Conservation (phyloP, 2,329 filamentous ascomycete species). For the Fusarium sp. region DNA sequence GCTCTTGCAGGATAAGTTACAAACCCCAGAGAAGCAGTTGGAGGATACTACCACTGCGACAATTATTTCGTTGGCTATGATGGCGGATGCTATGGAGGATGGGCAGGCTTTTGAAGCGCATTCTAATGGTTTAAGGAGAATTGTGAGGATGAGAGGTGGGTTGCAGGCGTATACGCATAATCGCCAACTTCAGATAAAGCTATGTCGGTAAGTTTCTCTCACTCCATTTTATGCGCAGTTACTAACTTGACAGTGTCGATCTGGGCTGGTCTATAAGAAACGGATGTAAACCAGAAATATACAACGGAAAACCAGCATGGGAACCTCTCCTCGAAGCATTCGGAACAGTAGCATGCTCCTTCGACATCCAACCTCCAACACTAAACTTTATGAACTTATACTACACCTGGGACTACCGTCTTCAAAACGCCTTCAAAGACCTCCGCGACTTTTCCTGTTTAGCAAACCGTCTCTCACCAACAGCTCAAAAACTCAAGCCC, state of each 20-base stretch:
- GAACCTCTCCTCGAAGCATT: conserved; percentile 19
- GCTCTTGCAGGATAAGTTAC: conserved; percentile 32
- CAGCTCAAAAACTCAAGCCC: conserved; percentile 42
- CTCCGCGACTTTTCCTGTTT: conserved; percentile 48
- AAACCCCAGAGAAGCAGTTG: conserved; percentile 25
- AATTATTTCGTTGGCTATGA: conserved; percentile 39
- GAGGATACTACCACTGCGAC: conserved; percentile 39
- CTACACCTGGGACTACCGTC: conserved; percentile 37
- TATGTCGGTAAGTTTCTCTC: conserved; percentile 44
- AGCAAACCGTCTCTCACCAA: conserved; percentile 40
- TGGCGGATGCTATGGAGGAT: conserved; percentile 42
- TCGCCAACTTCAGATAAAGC: conserved; percentile 45
- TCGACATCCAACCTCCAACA: conserved; percentile 3
- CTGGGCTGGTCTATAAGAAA: conserved; percentile 46
- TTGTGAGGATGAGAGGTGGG: conserved; percentile 47
- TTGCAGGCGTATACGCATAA: conserved; percentile 42
- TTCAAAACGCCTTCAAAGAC: conserved; percentile 47
- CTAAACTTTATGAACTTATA: conserved; percentile 18
- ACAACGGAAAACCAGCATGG: conserved; percentile 36
- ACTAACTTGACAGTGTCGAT: conserved; percentile 39
- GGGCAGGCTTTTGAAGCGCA: conserved; percentile 34
- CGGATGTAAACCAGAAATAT: conserved; percentile 44
- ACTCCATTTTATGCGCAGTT: too few relatives aligned
- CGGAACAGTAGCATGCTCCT: background rate
- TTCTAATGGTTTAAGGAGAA: conserved; percentile 39